Percentiles rank a stretch among this genome's conserved stretches.
phyloP scores from a whole-genome alignment of 768 basidiomycete species.

The Rhizopogon vinicolor region DNA sequence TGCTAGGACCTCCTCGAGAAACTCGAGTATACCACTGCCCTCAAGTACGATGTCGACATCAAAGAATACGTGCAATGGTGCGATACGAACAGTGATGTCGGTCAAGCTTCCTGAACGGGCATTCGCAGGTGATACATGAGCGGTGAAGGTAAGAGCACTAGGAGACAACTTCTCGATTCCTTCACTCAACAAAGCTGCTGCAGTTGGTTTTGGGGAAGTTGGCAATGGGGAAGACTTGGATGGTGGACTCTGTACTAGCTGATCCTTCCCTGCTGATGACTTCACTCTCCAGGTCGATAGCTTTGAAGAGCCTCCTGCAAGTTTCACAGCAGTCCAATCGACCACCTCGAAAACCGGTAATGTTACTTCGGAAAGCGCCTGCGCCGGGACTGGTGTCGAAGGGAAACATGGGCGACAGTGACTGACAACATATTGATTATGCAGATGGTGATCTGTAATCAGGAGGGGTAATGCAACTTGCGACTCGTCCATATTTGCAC shows the following conservation, averaged over 20 bases:
- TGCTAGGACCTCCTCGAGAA: conserved; percentile 42
- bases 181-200: conserved; percentile 14
- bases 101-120: conserved; percentile 1
- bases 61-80: conserved; percentile 73
- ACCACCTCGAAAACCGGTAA: conserved; percentile 55
- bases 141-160: conserved; percentile 16
- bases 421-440: conserved; percentile 45
- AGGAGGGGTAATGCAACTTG: conserved; percentile 58
- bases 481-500: conserved; percentile 4
- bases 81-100: conserved; percentile 34
- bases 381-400: conserved; percentile 7
- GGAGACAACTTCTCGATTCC: conserved; percentile 7
- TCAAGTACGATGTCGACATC: conserved; percentile 51
- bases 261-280: conserved; percentile 12
- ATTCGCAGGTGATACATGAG: conserved; percentile 2
- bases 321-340: conserved; percentile 55
- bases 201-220: conserved; percentile 11
- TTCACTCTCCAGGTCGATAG: conserved; percentile 61
- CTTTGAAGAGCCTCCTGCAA: conserved; percentile 41
- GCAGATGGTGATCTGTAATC: conserved; percentile 67
- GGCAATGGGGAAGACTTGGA: conserved; percentile 12
- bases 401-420: conserved; percentile 38
- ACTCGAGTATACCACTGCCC: conserved; percentile 36
- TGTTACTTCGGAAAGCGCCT: conserved; percentile 14
- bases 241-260: conserved; percentile 14